Percentiles rank a stretch among this genome's conserved stretches.
These are phyloP conservation scores for Coniochaeta pulveracea DNA, from an alignment of 2,329 filamentous ascomycete genomes.

Conservation along the genomic window DNA sequence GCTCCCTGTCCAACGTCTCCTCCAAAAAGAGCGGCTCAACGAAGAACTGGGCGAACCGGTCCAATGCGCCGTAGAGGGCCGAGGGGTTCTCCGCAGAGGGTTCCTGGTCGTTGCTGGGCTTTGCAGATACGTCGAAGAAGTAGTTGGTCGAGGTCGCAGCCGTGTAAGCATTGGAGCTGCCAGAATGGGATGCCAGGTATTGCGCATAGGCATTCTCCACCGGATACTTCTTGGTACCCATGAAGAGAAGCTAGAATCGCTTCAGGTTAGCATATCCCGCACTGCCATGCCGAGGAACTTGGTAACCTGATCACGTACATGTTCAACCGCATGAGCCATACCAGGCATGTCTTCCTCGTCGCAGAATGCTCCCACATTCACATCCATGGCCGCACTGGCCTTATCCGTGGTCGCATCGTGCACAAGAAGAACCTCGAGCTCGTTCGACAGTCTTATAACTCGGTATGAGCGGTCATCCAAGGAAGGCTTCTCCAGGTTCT, in stretches of 20 bases:
- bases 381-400: conserved; percentile 87
- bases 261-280: conserved; percentile 5
- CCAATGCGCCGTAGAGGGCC: conserved; percentile 66
- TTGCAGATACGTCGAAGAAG: conserved; percentile 89
- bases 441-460: conserved; percentile 74
- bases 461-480: conserved; percentile 81
- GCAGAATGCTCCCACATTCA: conserved; percentile 92
- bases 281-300: neutral
- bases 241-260: conserved; percentile 61
- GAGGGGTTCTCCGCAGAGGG: conserved; percentile 44
- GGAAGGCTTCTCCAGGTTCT: conserved; percentile 69
- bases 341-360: conserved; percentile 85
- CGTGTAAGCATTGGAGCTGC: conserved; percentile 91
- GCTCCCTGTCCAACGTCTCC: conserved; percentile 74
- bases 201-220: conserved; percentile 92
- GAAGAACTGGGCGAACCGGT: conserved; percentile 92
- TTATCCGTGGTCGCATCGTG: conserved; percentile 95
- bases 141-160: conserved; percentile 92
- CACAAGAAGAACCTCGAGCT: conserved; percentile 82
- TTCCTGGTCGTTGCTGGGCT: conserved; percentile 50
- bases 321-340: conserved; percentile 92
- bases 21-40: conserved; percentile 77
- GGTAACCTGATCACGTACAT: conserved; percentile 35
- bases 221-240: conserved; percentile 98
- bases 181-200: conserved; percentile 82